A percentile compares a stretch with the other conserved stretches of the same genome.
phyloP scores from a whole-genome alignment of 2,329 filamentous ascomycete genomes.

The Purpureocillium takamizusanense region DNA sequence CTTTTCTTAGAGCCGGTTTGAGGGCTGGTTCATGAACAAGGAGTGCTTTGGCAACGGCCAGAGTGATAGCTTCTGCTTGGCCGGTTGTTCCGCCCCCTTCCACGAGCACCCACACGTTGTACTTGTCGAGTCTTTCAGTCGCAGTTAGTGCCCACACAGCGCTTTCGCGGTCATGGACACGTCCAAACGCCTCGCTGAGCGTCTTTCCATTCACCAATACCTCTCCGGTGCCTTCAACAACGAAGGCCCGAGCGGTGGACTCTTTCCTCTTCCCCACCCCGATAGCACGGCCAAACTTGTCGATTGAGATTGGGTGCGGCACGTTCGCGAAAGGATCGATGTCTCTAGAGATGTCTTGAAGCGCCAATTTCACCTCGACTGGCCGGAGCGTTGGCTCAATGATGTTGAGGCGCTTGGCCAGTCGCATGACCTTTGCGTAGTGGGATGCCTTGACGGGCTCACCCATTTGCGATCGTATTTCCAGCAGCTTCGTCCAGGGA shows the following conservation, averaged over 20 bases:
- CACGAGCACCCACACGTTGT: slow-evolving; percentile 87
- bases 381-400: slow-evolving; percentile 77
- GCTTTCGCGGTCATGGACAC: slow-evolving; percentile 89
- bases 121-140: slow-evolving; percentile 82
- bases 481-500: slow-evolving; percentile 70
- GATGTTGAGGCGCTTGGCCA: slow-evolving; percentile 72
- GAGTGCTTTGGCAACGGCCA: slow-evolving; percentile 82
- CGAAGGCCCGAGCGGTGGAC: slow-evolving; percentile 72
- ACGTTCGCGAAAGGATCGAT: slow-evolving; percentile 62
- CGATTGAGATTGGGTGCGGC: slow-evolving; percentile 55
- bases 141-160: slow-evolving; percentile 83
- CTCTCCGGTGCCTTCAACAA: slow-evolving; percentile 90
- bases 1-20: slow-evolving; percentile 79
- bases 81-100: slow-evolving; percentile 86
- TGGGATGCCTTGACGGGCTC: slow-evolving; percentile 68
- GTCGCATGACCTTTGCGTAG: slow-evolving; percentile 66
- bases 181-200: slow-evolving; percentile 72
- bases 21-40: slow-evolving; percentile 85
- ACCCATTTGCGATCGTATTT: slow-evolving; percentile 64
- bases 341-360: slow-evolving; percentile 64
- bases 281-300: slow-evolving; percentile 68
- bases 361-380: slow-evolving; percentile 51
- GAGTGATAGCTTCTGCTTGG: slow-evolving; percentile 87
- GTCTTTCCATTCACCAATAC: slow-evolving; percentile 83
- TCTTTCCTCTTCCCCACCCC: slow-evolving; percentile 83